Conservation (phyloP, 192 early-diverging fungal species). For the Coemansia sp. region DNA sequence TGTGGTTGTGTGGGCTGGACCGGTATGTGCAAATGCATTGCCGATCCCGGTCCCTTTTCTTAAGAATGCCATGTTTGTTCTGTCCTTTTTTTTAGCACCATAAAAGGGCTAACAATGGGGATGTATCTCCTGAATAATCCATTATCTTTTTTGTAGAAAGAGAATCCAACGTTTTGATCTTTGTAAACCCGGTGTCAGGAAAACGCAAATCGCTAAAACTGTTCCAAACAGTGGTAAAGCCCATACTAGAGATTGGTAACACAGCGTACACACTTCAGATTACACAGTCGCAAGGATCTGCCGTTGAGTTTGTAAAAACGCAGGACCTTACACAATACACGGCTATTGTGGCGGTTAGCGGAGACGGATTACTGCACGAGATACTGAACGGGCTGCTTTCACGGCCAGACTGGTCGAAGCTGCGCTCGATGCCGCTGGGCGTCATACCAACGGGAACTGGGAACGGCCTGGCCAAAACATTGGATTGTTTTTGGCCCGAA, state of each 20-base stretch:
- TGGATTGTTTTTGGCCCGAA: conserved; percentile 45
- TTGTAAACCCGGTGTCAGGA: conserved; percentile 49
- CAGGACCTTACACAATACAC: conserved; percentile 40
- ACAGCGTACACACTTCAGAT: conserved; percentile 39
- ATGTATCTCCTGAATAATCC: too few relatives aligned
- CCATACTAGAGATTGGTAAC: conserved; percentile 39
- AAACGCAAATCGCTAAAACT: conserved; percentile 38
- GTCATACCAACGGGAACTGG: conserved; percentile 48
- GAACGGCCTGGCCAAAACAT: conserved; percentile 52
- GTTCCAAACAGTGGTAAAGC: conserved; percentile 50
- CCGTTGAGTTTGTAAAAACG: conserved; percentile 28
- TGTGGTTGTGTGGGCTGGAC: not conserved
- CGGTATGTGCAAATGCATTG: not conserved
- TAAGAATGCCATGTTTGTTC: not conserved
- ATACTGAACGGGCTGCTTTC: conserved; percentile 46
- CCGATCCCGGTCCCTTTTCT: not conserved
- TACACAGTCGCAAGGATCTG: conserved; percentile 32
- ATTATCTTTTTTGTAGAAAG: conserved; percentile 13
- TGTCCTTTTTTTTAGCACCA: not conserved
- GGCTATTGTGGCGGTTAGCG: conserved; percentile 40
- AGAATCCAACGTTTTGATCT: conserved; percentile 25
- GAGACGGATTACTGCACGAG: conserved; percentile 52
- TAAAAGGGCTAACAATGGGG: not conserved
- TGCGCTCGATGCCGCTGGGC: conserved; percentile 39
- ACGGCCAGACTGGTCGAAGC: conserved; percentile 44